These are phyloP conservation scores for Hypomyces perniciosus DNA, from an alignment of 2,329 filamentous ascomycete species.

Conservation along the genomic window DNA sequence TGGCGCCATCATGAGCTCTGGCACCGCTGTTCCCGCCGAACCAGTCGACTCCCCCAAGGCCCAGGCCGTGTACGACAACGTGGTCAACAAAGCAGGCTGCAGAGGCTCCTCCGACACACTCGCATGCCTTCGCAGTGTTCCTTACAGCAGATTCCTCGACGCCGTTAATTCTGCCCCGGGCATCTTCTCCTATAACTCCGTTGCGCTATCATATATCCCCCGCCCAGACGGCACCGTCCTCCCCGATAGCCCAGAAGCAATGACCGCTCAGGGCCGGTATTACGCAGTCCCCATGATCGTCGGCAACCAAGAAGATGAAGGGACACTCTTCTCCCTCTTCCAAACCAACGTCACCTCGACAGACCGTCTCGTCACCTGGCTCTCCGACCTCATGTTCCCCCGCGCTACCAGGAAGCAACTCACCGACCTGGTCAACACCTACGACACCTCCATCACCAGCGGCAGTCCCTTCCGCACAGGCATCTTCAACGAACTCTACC, in stretches of 20 bases:
- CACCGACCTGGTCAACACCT: slow-evolving; percentile 52
- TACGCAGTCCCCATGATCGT: slow-evolving; percentile 48
- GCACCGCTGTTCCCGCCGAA: slow-evolving; percentile 55
- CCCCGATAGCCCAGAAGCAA: slow-evolving; percentile 55
- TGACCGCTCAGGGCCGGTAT: slow-evolving; percentile 45
- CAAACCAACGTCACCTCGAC: slow-evolving; percentile 62
- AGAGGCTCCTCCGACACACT: slow-evolving; percentile 49
- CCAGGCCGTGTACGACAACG: slow-evolving; percentile 57
- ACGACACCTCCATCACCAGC: slow-evolving; percentile 46
- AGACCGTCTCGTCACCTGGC: slow-evolving; percentile 53
- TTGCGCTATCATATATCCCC: slow-evolving; percentile 68
- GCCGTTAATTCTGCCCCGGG: slow-evolving; percentile 66
- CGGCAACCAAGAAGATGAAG: slow-evolving; percentile 75
- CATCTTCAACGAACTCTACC: slow-evolving; percentile 64
- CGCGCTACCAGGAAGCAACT: slow-evolving; percentile 47
- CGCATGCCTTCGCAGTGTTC: slow-evolving; percentile 56
- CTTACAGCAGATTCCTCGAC: slow-evolving; percentile 55
- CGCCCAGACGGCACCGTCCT: slow-evolving; percentile 63
- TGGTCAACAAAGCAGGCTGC: slow-evolving; percentile 59
- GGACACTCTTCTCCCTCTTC: slow-evolving; percentile 66
- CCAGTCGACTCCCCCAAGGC: slow-evolving; percentile 60
- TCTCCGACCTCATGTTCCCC: slow-evolving; percentile 55
- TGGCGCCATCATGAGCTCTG: slow-evolving; percentile 72
- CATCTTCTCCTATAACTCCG: slow-evolving; percentile 59
- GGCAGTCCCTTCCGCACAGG: slow-evolving; percentile 70